Percentiles rank a stretch among this genome's conserved stretches.
These are phyloP conservation scores for Hyaloscypha bicolor DNA, from an alignment of 495 filamentous ascomycete genomes.

Conservation along the genomic window DNA sequence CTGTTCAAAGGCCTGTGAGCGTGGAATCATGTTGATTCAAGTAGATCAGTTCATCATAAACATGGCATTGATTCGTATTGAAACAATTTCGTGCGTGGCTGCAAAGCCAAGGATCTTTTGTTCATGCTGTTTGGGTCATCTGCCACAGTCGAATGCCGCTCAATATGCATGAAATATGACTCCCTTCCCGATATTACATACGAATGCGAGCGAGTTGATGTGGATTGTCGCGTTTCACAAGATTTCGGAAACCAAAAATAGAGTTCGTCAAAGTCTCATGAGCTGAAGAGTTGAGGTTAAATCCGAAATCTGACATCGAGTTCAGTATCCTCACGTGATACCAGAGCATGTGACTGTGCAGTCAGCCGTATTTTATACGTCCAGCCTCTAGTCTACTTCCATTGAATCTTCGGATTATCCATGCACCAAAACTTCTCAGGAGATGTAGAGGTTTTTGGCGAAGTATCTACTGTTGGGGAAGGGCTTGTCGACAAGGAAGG, in stretches of 20 bases:
- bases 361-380: no score
- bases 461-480: no score
- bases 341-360: no score
- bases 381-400: no score
- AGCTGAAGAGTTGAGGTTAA: not conserved
- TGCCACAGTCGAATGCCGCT: not conserved
- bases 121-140: constrained; percentile 2
- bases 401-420: no score
- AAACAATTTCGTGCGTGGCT: not conserved
- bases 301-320: no score
- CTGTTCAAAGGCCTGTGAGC: not conserved
- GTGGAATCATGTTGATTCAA: not conserved
- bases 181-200: constrained; percentile 9
- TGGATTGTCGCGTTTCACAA: constrained; percentile 15
- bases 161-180: constrained; percentile 17
- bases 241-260: constrained; percentile 2
- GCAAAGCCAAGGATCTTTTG: not conserved
- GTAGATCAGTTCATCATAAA: not conserved
- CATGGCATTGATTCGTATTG: not conserved
- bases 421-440: no score
- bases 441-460: no score
- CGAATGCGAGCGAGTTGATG: constrained; percentile 3
- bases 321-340: no score
- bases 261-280: not conserved
- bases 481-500: no score